Conservation (phyloP, 2,329 filamentous ascomycete genomes). For the Colletotrichum echinochloae region DNA sequence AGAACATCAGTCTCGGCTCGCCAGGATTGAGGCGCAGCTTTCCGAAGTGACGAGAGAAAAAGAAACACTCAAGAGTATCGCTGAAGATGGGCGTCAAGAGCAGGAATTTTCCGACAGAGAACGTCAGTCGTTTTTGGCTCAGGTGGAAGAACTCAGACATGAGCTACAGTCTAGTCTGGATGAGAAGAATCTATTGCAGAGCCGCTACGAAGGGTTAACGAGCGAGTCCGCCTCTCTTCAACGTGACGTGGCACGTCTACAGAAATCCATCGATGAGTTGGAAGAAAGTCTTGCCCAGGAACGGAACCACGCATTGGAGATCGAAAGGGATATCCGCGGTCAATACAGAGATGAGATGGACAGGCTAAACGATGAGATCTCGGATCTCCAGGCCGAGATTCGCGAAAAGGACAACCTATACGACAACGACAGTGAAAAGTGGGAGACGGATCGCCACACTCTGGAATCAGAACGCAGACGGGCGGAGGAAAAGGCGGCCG, state of each 20-base stretch:
- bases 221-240: conserved; percentile 76
- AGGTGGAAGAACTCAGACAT: conserved; percentile 67
- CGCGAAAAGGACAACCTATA: conserved; percentile 78
- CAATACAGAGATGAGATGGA: conserved; percentile 61
- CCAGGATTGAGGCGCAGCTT: conserved; percentile 63
- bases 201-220: conserved; percentile 74
- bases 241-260: conserved; percentile 67
- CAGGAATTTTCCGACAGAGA: conserved; percentile 56
- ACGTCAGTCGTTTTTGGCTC: conserved; percentile 57
- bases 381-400: conserved; percentile 71
- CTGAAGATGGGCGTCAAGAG: conserved; percentile 59
- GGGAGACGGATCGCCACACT: conserved; percentile 74
- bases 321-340: conserved; percentile 68
- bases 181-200: conserved; percentile 78
- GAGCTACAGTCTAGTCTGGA: conserved; percentile 70
- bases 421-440: conserved; percentile 78
- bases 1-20: conserved; percentile 56
- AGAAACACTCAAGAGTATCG: conserved; percentile 56
- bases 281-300: conserved; percentile 64
- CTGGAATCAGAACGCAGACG: conserved; percentile 74
- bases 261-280: conserved; percentile 60
- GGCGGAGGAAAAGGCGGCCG: conserved; percentile 74
- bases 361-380: conserved; percentile 69
- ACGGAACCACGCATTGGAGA: conserved; percentile 67
- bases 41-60: conserved; percentile 60